Base-by-base conservation (phyloP, 2,329 filamentous ascomycete species). In the Penicillium sp. region DNA sequence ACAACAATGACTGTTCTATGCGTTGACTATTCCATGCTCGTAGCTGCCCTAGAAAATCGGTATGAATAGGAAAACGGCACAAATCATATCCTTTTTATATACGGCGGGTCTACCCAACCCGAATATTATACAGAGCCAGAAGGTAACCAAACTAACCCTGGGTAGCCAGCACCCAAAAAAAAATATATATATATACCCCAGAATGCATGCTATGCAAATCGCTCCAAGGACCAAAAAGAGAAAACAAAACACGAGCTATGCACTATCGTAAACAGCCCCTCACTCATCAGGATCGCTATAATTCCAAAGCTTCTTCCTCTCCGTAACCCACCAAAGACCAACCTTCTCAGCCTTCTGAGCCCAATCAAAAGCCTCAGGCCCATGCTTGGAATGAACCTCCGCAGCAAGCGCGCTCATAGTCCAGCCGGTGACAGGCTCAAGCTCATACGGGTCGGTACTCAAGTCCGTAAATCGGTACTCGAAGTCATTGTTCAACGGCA, bases 401-500 rank as follows among this genome's bases (percentile, higher is more conserved):
- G 67, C 58, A 4, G 64, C 50, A 13, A 77, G 58, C 17, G 66
- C 63, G 1, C 59, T 36, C 23, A 70, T 54, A 12, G 68, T 67
- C 67, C 73, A 74, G 23, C 66, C 65, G 27, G 69, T 70, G 8
- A 75, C 55, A 1, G 68, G 61, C 9, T 70, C 43, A 4, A 64
- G 41, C 57, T 77, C 75, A 29, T 72, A 56, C 3, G 74, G 73
- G 54, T 77, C 74, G 2, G 56, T 65, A 1, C 63, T 61, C 5
- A 69, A 60, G 45, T 75, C 63, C 2, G 73, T 72, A 55, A 77
- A 77, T 17, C 61, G 42, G 49, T 66, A 73, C 36, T 67, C 64
- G 25, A 80, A 89, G 52, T 90, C 89, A 73, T 96, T 90, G 69
- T 89, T 84, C 68, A 93, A 86, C 6, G 90, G 86, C 54, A 97